Base-by-base conservation (phyloP, 2,329 filamentous ascomycete genomes). In the Xylaria sp. region DNA sequence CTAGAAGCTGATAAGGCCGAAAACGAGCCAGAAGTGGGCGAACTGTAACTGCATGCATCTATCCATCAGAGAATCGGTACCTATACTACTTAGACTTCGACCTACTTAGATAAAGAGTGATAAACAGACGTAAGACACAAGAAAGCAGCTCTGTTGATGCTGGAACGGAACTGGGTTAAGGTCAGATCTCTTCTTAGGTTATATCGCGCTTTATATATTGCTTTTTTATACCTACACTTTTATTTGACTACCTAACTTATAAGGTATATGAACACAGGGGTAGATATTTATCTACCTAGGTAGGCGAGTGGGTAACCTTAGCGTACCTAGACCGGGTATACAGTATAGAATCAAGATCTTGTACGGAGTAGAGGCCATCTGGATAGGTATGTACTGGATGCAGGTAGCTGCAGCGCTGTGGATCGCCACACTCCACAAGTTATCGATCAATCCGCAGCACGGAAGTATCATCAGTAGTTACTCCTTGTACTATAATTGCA, bases 1-100 rank as follows among this genome's bases (percentile, higher is more conserved):
- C 70, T 81, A 54, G 70, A 68, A 65, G 71, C 70, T 9, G 78
- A 80, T 23, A 68, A 73, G 63, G 52, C 50, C 12, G 74, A 71
- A 44, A 73, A 76, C 10, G 66, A 70, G 34, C 66, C 61, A 12
- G 73, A 70, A 56, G 63, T 74, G 66, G 76, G 74, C 72, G 78
- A 78, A 66, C 58, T 78, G 44, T 78, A 71, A 72, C 32, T 20
- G 23, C 8, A 51, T 4, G 20, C 25, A 39, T 13, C 25, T 25
- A 28, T 28, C 18, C 39, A 41, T 46, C 23, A 23, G 25, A 60
- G 37, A 58, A 56, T 56, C n/a, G 8, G 37, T 28, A 39, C 52
- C 15, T n/a, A 7, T 46, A 37, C 34, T 55, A 48, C 13, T n/a
- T 23, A 28, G 28, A 28, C 28, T 28, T 28, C 28, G 5, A 28